These are phyloP conservation scores for Mycena vitilis DNA, from an alignment of 768 basidiomycete species.

Conservation along the genomic window DNA sequence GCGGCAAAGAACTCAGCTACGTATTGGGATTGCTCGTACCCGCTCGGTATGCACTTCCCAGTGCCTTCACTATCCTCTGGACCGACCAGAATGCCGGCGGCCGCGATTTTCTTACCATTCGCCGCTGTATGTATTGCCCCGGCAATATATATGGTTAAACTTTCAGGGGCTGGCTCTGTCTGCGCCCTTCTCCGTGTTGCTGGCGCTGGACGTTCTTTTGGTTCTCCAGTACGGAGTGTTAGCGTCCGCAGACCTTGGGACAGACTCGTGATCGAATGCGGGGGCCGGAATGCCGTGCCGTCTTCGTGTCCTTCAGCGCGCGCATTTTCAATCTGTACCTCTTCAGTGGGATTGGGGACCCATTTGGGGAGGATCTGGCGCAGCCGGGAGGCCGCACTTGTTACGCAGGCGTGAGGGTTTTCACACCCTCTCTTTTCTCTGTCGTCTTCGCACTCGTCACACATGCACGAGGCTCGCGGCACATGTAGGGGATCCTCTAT, in stretches of 20 bases:
- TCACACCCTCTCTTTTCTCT: not conserved
- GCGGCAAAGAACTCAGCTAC: not conserved
- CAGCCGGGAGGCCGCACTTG: not conserved
- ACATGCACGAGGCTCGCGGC: constrained; percentile 3
- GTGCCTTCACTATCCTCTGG: not conserved
- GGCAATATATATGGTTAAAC: not conserved
- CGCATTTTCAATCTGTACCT: no score
- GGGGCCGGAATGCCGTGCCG: not conserved
- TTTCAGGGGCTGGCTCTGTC: not conserved
- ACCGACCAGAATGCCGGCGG: not conserved
- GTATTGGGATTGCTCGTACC: not conserved
- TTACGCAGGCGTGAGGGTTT: constrained; percentile 27
- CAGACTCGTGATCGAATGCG: not conserved
- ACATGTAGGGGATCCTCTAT: no score
- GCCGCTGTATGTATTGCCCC: not conserved
- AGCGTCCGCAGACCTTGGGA: not conserved
- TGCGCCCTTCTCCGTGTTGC: not conserved
- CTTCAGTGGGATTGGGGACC: not conserved
- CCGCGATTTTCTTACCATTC: not conserved
- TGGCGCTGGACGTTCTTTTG: not conserved
- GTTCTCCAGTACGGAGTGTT: not conserved
- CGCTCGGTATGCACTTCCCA: not conserved
- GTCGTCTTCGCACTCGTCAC: constrained; percentile 10
- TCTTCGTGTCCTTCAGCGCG: no score
- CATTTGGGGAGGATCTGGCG: not conserved